A percentile compares a stretch with the other conserved stretches of the same genome.
phyloP scores from a whole-genome alignment of 805 yeast genomes.

The Saturnispora gosingensis region DNA sequence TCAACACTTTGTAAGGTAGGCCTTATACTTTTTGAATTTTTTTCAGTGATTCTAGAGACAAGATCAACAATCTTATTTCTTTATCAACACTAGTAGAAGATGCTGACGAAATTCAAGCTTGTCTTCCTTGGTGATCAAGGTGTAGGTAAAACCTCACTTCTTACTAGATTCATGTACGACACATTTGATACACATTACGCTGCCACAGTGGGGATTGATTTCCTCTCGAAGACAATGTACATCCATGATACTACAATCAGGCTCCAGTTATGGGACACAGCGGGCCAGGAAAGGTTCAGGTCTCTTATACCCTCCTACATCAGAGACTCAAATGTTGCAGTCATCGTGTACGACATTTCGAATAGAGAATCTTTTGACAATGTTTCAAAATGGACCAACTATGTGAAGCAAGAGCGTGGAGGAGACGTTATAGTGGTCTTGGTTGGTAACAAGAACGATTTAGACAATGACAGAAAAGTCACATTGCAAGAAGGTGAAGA shows the following conservation, averaged over 20 bases:
- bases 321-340: constrained; percentile 95
- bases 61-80: background rate
- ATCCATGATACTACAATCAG: constrained; percentile 92
- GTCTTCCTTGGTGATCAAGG: constrained; percentile 97
- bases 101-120: constrained; percentile 67
- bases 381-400: constrained; percentile 87
- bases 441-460: constrained; percentile 88
- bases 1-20: background rate
- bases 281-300: constrained; percentile 94
- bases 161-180: constrained; percentile 97
- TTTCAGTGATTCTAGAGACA: background rate
- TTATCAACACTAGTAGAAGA: constrained; percentile 8
- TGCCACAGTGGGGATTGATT: constrained; percentile 96
- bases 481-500: constrained; percentile 77
- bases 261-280: constrained; percentile 95
- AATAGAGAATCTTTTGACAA: constrained; percentile 75
- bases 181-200: constrained; percentile 93
- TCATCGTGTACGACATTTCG: constrained; percentile 89
- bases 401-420: constrained; percentile 89
- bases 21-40: background rate
- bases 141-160: constrained; percentile 92
- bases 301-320: constrained; percentile 92
- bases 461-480: constrained; percentile 70
- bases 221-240: constrained; percentile 87
- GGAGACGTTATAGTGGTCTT: constrained; percentile 77